Conservation (phyloP, 2,329 filamentous ascomycete species). For the Pyrenophora graminea region DNA sequence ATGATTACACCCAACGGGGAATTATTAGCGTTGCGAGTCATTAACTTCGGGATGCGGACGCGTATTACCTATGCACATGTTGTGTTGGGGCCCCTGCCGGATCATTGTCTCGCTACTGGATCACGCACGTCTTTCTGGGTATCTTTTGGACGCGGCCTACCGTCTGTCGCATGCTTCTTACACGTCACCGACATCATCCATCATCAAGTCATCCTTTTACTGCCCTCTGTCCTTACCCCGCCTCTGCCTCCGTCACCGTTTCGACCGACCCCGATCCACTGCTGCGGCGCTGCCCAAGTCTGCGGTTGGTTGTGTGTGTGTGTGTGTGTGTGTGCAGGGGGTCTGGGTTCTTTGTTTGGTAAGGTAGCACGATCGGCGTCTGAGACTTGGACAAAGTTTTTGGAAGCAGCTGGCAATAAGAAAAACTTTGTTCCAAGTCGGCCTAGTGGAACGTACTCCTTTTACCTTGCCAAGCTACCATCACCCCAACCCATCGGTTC, state of each 20-base stretch:
- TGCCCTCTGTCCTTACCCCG: background rate
- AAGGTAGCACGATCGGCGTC: constrained; percentile 27
- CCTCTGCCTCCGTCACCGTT: background rate
- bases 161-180: constrained; percentile 16
- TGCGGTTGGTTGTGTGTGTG: background rate
- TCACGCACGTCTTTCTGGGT: constrained; percentile 16
- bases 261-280: constrained; percentile 2
- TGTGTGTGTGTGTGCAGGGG: background rate
- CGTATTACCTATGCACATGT: constrained; percentile 27
- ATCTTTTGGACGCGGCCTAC: constrained; percentile 23
- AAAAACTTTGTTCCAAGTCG: constrained; percentile 33
- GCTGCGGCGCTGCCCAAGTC: background rate
- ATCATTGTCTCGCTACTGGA: constrained; percentile 19
- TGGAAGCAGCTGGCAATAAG: constrained; percentile 27
- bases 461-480: constrained; percentile 33
- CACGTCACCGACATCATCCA: constrained; percentile 24
- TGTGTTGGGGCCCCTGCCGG: constrained; percentile 22
- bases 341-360: constrained; percentile 14
- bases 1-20: constrained; percentile 29
- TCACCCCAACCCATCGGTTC: constrained; percentile 23
- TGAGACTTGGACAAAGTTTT: constrained; percentile 33
- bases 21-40: constrained; percentile 36
- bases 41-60: constrained; percentile 22
- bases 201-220: background rate
- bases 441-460: constrained; percentile 34